These are phyloP conservation scores for Neoarthrinium moseri DNA, from an alignment of 2,329 filamentous ascomycete genomes.

Conservation along the genomic window DNA sequence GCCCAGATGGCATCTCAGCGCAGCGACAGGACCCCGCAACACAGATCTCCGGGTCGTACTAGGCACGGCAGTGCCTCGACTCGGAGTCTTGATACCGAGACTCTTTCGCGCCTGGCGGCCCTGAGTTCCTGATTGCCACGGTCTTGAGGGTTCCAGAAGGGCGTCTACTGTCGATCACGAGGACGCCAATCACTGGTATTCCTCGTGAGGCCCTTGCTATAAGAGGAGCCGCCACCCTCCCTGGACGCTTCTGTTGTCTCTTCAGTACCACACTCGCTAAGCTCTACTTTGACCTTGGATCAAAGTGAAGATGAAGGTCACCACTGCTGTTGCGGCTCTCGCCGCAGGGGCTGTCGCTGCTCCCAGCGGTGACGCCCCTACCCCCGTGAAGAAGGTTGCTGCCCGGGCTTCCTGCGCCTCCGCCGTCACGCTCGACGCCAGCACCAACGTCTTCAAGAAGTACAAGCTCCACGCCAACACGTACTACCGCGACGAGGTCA, in stretches of 20 bases:
- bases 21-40: too few relatives aligned
- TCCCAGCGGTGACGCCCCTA: slow-evolving; percentile 13
- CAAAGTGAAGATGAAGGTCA: slow-evolving; percentile 24
- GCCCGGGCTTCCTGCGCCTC: slow-evolving; percentile 17
- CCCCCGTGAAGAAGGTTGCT: slow-evolving; percentile 3
- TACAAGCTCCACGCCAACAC: slow-evolving; percentile 31
- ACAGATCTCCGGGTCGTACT: too few relatives aligned
- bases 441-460: slow-evolving; percentile 27
- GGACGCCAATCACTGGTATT: neutral
- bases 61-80: neutral
- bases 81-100: slow-evolving; percentile 29
- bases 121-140: slow-evolving; percentile 31
- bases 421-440: slow-evolving; percentile 28
- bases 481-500: slow-evolving; percentile 29
- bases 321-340: slow-evolving; percentile 22
- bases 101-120: slow-evolving; percentile 26
- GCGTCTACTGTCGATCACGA: slow-evolving; percentile 4
- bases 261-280: slow-evolving; percentile 18
- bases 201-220: slow-evolving; percentile 14
- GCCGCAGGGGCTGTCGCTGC: slow-evolving; percentile 27
- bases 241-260: slow-evolving; percentile 9
- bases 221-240: slow-evolving; percentile 20
- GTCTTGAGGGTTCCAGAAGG: slow-evolving; percentile 8
- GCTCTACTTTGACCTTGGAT: slow-evolving; percentile 16
- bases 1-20: slow-evolving; percentile 21